Evolutionary conservation across 306 rosid species (phyloP).

Genomic region (Benincasa hispida): DNA sequence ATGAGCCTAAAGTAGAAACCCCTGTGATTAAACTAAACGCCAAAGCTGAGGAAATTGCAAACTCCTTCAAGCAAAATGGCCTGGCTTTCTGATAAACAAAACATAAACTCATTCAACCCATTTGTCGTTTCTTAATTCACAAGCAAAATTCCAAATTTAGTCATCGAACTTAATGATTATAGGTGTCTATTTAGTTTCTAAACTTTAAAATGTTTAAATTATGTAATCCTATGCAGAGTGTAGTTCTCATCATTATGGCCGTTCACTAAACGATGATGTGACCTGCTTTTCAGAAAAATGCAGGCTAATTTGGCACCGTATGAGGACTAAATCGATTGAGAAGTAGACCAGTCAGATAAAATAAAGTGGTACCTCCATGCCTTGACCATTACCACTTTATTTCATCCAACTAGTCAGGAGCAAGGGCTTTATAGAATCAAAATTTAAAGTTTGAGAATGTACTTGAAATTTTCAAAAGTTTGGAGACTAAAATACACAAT

Average conservation of each 20-base stretch:
- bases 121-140: neutral
- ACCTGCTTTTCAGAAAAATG: neutral
- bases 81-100: conserved; percentile 39
- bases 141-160: neutral
- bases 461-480: neutral
- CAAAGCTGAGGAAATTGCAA: conserved; percentile 65
- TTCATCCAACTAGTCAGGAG: neutral
- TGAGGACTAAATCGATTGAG: neutral
- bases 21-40: conserved; percentile 71
- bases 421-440: neutral
- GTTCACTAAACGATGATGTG: neutral
- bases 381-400: neutral
- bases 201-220: neutral
- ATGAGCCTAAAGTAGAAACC: conserved; percentile 52
- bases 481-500: neutral
- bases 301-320: neutral
- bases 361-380: neutral
- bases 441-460: neutral
- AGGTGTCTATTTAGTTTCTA: neutral
- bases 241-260: neutral
- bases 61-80: conserved; percentile 51
- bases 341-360: neutral
- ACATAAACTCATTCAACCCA: conserved; percentile 3
- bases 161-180: too few species aligned
- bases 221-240: neutral